Conservation (phyloP, 2,329 filamentous ascomycete species). For the Grosmannia serpens region DNA sequence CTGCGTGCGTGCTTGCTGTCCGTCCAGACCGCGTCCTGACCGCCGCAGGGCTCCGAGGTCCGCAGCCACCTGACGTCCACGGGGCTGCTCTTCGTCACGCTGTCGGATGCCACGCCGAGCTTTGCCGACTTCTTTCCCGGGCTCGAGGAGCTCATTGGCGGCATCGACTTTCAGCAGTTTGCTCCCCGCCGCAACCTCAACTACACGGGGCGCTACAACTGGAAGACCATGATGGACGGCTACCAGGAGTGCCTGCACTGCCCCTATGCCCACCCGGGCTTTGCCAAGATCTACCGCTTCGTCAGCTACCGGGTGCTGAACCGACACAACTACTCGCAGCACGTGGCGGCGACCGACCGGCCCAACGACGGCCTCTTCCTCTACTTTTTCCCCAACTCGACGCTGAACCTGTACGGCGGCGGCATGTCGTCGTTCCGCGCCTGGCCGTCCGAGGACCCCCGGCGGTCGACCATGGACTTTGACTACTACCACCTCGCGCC, state of each 20-base stretch:
- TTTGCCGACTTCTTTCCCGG: conserved; percentile 3
- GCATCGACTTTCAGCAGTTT: conserved; percentile 2
- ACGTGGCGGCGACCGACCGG: not conserved
- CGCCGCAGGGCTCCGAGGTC: not conserved
- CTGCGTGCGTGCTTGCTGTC: not conserved
- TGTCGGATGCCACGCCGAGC: not conserved
- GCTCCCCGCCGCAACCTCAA: not conserved
- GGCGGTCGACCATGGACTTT: not conserved
- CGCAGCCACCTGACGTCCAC: conserved; percentile 4
- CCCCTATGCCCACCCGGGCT: conserved; percentile 3
- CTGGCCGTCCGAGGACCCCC: not conserved
- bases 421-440: conserved; percentile 5
- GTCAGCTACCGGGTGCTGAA: conserved; percentile 3
- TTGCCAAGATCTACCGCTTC: conserved; percentile 3
- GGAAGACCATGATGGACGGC: conserved; percentile 6
- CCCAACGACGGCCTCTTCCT: conserved; percentile 4
- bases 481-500: conserved; percentile 3
- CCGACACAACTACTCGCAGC: conserved; percentile 4
- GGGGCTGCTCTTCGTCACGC: conserved; percentile 3
- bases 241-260: conserved; percentile 6
- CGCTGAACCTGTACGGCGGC: conserved; percentile 5
- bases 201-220: conserved; percentile 5
- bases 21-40: too few species aligned
- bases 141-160: not conserved
- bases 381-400: conserved; percentile 6